Conservation (phyloP, 257 asterid species). For the Solanum okadae region DNA sequence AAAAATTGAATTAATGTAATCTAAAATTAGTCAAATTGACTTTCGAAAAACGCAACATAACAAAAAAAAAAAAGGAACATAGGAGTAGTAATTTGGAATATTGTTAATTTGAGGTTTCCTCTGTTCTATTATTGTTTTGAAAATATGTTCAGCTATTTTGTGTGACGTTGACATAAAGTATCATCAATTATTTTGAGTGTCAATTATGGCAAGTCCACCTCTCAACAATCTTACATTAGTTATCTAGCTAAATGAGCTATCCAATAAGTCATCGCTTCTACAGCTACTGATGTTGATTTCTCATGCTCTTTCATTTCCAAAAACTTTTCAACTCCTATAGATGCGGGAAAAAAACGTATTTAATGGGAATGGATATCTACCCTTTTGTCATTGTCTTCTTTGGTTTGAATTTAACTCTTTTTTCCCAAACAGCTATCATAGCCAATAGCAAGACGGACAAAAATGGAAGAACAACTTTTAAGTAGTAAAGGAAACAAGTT, state of each 20-base stretch:
- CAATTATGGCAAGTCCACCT: not conserved
- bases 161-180: too few relatives aligned
- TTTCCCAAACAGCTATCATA: not conserved
- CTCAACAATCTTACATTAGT: not conserved
- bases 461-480: not conserved
- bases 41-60: too few relatives aligned
- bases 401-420: not conserved
- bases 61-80: too few relatives aligned
- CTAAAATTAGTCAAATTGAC: too few relatives aligned
- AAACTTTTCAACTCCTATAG: not conserved
- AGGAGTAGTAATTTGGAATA: too few relatives aligned
- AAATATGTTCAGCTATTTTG: too few relatives aligned
- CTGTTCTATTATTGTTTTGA: too few relatives aligned
- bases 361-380: not conserved
- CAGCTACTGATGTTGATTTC: not conserved
- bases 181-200: not conserved
- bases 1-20: too few relatives aligned
- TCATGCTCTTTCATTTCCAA: not conserved
- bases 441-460: not conserved
- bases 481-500: not conserved
- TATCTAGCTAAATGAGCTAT: not conserved
- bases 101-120: too few relatives aligned
- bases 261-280: not conserved
- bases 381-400: not conserved
- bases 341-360: too few relatives aligned